These are phyloP conservation scores for Kluyveromyces lactis DNA, from an alignment of 805 yeast genomes.

Conservation along the genomic window DNA sequence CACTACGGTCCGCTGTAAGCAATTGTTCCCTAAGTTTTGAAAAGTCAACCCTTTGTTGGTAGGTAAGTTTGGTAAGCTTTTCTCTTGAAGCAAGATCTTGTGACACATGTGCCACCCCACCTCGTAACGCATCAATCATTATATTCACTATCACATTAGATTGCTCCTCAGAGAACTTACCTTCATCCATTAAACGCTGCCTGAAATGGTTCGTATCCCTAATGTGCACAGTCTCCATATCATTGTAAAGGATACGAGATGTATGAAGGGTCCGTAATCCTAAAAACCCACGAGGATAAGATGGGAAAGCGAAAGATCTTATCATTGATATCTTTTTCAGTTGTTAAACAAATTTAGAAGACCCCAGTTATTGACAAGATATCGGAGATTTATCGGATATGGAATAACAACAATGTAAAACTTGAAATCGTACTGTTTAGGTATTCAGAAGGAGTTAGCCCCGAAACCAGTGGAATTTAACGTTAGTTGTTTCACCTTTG, in stretches of 20 bases:
- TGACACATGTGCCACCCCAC: constrained; percentile 69
- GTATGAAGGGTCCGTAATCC: background rate
- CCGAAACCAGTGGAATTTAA: too few relatives aligned
- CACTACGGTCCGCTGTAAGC: constrained; percentile 79
- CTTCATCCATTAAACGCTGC: constrained; percentile 46
- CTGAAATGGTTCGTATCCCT: constrained; percentile 67
- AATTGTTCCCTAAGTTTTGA: constrained; percentile 90
- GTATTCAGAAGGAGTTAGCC: too few relatives aligned
- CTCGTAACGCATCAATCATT: constrained; percentile 66
- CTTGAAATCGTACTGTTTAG: too few relatives aligned
- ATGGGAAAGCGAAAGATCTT: background rate
- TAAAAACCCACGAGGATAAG: background rate
- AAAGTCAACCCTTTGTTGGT: constrained; percentile 94
- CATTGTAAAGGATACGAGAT: constrained; percentile 2
- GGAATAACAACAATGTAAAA: too few relatives aligned
- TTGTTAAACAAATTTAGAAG: too few relatives aligned
- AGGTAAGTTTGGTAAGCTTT: constrained; percentile 71
- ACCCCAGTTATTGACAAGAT: too few relatives aligned
- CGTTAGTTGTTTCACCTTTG: too few relatives aligned
- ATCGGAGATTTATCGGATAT: too few relatives aligned
- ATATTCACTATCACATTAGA: constrained; percentile 72
- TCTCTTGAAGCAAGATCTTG: constrained; percentile 80
- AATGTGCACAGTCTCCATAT: constrained; percentile 37
- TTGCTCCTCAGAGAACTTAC: constrained; percentile 70
- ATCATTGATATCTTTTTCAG: background rate